These are phyloP conservation scores for Nemania diffusa DNA, from an alignment of 2,329 filamentous ascomycete species.

Conservation along the genomic window DNA sequence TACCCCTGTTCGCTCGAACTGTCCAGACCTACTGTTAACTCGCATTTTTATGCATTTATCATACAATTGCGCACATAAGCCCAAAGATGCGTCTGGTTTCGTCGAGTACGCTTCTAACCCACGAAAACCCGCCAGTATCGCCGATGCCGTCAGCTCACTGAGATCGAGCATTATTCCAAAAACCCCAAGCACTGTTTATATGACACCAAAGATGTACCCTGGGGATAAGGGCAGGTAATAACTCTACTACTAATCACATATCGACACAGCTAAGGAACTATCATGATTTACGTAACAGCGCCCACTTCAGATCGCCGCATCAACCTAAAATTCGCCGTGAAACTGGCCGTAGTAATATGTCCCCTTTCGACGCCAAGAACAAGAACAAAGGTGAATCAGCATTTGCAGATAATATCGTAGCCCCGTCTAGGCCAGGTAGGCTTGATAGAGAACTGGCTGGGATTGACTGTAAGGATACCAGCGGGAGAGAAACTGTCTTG, in stretches of 20 bases:
- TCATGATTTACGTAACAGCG: conserved; percentile 8
- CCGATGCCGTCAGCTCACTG: not conserved
- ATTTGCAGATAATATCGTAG: not conserved
- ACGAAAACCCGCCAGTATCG: not conserved
- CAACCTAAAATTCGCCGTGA: not conserved
- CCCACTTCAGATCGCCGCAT: not conserved
- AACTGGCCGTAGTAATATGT: not conserved
- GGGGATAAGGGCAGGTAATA: not conserved
- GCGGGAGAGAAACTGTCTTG: not conserved
- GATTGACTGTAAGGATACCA: conserved; percentile 2
- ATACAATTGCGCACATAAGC: conserved; percentile 33
- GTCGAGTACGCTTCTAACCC: conserved; percentile 6
- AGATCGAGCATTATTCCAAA: not conserved
- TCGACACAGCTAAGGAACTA: conserved; percentile 4
- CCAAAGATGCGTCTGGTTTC: conserved; percentile 18
- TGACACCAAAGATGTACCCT: conserved; percentile 6
- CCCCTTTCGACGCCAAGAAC: not conserved
- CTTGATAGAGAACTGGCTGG: not conserved
- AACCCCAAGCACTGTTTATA: conserved; percentile 8
- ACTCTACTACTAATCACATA: not conserved
- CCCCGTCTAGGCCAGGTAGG: not conserved
- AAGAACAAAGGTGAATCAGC: not conserved
- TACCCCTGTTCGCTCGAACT: too few relatives aligned
- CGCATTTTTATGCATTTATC: conserved; percentile 23
- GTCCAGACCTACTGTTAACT: not conserved